Conservation (phyloP, 352 stramenopile genomes). For the Pythium aquatile region DNA sequence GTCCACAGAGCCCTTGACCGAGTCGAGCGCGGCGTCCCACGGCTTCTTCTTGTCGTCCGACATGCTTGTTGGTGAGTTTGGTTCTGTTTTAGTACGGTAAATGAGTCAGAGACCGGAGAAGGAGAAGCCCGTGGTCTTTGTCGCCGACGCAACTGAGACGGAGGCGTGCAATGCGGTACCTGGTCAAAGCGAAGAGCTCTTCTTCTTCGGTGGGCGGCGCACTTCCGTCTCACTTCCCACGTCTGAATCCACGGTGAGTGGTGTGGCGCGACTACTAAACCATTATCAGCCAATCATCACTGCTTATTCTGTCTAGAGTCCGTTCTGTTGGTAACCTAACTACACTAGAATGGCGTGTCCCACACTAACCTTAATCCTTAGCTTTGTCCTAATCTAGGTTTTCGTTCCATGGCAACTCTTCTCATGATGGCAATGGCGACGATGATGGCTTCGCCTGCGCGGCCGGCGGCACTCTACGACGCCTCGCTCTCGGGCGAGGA, state of each 20-base stretch:
- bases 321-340: too few relatives aligned
- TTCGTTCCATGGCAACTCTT: too few relatives aligned
- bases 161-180: background rate
- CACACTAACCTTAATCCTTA: background rate
- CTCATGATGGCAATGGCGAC: background rate
- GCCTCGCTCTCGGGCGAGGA: conserved; percentile 21
- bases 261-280: background rate
- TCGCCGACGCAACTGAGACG: conserved; percentile 1
- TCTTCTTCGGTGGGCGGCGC: conserved; percentile 11
- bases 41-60: conserved; percentile 54
- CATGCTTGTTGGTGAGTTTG: background rate
- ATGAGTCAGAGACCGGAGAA: background rate
- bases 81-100: background rate
- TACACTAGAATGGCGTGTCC: conserved; percentile 1
- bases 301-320: background rate
- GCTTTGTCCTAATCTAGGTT: conserved; percentile 6
- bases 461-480: background rate
- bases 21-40: conserved; percentile 46
- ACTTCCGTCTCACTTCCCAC: conserved; percentile 20
- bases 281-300: conserved; percentile 23
- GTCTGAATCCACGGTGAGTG: background rate
- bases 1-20: conserved; percentile 50
- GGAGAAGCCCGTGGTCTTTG: conserved; percentile 2
- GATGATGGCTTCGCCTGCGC: conserved; percentile 12
- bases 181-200: conserved; percentile 8